Conservation (phyloP, 345 rosid genomes). For the Excoecaria cochinchinensis region DNA sequence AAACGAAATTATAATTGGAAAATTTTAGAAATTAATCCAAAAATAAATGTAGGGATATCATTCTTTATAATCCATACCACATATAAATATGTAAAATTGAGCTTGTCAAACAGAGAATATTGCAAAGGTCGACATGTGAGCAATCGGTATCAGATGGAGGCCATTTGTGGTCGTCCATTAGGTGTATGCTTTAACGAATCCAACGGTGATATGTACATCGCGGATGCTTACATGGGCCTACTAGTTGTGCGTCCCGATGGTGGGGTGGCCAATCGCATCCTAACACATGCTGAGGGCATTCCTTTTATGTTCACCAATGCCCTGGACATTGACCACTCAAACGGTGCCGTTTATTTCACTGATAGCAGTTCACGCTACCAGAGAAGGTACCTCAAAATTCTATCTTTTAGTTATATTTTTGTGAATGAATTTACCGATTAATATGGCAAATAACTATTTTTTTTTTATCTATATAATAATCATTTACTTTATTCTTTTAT, state of each 20-base stretch:
- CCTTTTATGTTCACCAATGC: slow-evolving; percentile 38
- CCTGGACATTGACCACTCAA: slow-evolving; percentile 41
- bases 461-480: too few species aligned
- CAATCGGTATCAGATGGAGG: slow-evolving; percentile 10
- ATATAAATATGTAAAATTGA: too few species aligned
- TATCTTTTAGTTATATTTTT: background rate
- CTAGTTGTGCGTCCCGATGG: slow-evolving; percentile 37
- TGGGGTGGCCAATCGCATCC: slow-evolving; percentile 39
- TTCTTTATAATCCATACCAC: too few species aligned
- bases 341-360: slow-evolving; percentile 38
- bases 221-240: slow-evolving; percentile 48
- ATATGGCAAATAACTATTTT: too few species aligned
- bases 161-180: slow-evolving; percentile 42
- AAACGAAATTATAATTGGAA: too few species aligned
- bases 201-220: slow-evolving; percentile 39
- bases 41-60: too few species aligned
- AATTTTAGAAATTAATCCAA: too few species aligned
- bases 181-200: slow-evolving; percentile 33
- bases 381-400: background rate
- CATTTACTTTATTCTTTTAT: too few species aligned
- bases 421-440: too few species aligned
- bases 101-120: too few species aligned
- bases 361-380: slow-evolving; percentile 33
- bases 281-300: slow-evolving; percentile 27
- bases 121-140: too few species aligned